These are phyloP conservation scores for Fraxinus greggii DNA, from an alignment of 305 asterid species.

Conservation along the genomic window DNA sequence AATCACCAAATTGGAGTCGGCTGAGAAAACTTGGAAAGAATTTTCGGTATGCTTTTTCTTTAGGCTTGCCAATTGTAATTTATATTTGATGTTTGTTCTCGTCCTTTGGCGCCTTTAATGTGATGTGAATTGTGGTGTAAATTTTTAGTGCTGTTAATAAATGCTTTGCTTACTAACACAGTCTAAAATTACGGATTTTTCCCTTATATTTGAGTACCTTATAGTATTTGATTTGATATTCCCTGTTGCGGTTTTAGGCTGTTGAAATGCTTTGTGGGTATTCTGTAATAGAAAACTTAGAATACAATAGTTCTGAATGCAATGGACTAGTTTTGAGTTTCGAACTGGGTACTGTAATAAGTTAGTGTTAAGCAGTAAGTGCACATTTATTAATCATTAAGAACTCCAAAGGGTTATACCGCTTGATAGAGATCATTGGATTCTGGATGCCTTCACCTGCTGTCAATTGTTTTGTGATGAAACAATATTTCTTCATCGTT, in stretches of 20 bases:
- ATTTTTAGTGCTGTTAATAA: background rate
- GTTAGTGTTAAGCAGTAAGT: background rate
- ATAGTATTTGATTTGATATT: background rate
- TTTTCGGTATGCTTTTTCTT: conserved; percentile 63
- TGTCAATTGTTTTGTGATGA: background rate
- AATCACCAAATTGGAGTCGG: conserved; percentile 82
- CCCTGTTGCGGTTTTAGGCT: background rate
- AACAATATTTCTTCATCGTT: background rate
- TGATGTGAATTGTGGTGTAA: background rate
- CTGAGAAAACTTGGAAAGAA: conserved; percentile 93
- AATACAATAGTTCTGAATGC: background rate
- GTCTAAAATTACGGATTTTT: background rate
- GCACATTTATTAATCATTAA: background rate
- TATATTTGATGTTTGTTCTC: background rate
- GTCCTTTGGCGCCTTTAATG: background rate
- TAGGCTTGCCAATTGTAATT: background rate
- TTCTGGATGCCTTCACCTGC: background rate
- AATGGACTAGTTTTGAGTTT: background rate
- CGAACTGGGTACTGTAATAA: background rate
- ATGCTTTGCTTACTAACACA: background rate
- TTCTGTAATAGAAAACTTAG: background rate
- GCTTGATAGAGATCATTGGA: background rate
- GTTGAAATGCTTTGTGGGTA: background rate
- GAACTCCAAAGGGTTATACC: background rate
- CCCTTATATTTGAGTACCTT: background rate